A percentile compares a stretch with the other conserved stretches of the same genome.
These are phyloP conservation scores for Aegilops tauschii DNA, from an alignment of 176 grass and related monocot species.

Conservation along the genomic window DNA sequence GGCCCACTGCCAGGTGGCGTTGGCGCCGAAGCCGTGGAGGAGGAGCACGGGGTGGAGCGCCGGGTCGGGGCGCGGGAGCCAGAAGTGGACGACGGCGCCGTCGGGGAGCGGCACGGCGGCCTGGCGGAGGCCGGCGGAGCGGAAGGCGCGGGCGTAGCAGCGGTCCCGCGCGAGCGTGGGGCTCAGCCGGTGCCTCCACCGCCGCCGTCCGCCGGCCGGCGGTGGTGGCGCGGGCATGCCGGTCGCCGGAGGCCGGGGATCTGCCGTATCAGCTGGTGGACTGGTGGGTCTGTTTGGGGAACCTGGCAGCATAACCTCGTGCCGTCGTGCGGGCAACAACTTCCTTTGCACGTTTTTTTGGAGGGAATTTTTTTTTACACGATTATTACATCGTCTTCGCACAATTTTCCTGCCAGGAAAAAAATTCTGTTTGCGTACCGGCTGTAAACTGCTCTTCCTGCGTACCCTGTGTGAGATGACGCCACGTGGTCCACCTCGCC, in stretches of 20 bases:
- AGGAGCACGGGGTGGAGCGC: slow-evolving; percentile 53
- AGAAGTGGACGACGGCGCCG: slow-evolving; percentile 66
- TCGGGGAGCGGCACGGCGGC: slow-evolving; percentile 44
- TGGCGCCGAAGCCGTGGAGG: slow-evolving; percentile 87
- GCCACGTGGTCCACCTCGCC: no score
- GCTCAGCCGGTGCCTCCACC: slow-evolving; percentile 44
- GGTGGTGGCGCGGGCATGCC: slow-evolving; percentile 18
- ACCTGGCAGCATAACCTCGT: no score
- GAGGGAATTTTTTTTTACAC: no score
- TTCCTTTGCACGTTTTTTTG: no score
- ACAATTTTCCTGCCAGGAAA: no score
- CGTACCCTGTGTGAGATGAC: no score
- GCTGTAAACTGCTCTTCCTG: no score
- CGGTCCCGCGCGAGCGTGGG: slow-evolving; percentile 62
- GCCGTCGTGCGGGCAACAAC: no score
- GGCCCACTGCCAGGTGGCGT: slow-evolving; percentile 83
- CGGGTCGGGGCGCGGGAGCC: slow-evolving; percentile 45
- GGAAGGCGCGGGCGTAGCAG: slow-evolving; percentile 75
- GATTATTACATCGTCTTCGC: no score
- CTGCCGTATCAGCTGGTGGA: not conserved
- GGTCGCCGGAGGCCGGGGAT: slow-evolving; percentile 19
- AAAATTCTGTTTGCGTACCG: no score
- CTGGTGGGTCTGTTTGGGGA: not conserved
- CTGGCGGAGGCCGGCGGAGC: slow-evolving; percentile 60
- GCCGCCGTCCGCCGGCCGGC: slow-evolving; percentile 1